Evolutionary conservation across 2,329 filamentous ascomycete genomes (phyloP), one percentile per base, ranked within the genome.

Genomic region (Pseudonectria foliicola): DNA sequence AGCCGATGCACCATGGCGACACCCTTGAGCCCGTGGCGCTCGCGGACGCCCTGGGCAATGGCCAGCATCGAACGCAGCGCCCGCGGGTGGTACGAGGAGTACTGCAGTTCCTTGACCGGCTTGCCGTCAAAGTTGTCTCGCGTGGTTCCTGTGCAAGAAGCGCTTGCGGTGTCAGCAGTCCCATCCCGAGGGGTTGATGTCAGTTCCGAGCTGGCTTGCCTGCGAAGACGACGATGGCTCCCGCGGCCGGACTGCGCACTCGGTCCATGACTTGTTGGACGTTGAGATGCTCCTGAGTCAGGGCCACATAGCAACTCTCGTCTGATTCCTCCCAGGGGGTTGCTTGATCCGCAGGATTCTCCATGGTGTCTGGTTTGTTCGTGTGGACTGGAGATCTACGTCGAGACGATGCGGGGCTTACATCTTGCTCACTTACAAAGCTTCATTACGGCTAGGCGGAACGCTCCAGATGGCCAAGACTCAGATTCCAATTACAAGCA

Each of bases 1-100:
- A 96, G 70, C 4, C 90, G 77, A 63, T 96, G 92, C 11, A 84
- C 70, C 59, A 96, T 84, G 32, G 82, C 79, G 39, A 96, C 78
- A 7, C 77, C 82, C 25, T 75, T 73, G 13, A 95, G 72, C 1
- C 59, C 63, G 56, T 94, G 79, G 46, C 77, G 78, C 10, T 61
- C 52, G 12, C 62, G 60, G 4, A 89, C 61, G 4, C 67, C 59
- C 6, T 66, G 62, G 27, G 77, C 77, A 48, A 92, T 86, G 13
- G 59, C 53, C 29, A 78, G 64, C 64, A 92, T 79, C 2, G 81
- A 82, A 25, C 71, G 68, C 6, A 90, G 69, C 12, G 85, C 85
- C 10, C 81, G 71, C 3, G 80, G 75, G 10, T 70, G 64, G 61
- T 93, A 93, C 7, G 85, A 76, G 13, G 77, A 77, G 63, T 93